Conservation (phyloP, 192 early-diverging fungal species). For the Coemansia sp. region DNA sequence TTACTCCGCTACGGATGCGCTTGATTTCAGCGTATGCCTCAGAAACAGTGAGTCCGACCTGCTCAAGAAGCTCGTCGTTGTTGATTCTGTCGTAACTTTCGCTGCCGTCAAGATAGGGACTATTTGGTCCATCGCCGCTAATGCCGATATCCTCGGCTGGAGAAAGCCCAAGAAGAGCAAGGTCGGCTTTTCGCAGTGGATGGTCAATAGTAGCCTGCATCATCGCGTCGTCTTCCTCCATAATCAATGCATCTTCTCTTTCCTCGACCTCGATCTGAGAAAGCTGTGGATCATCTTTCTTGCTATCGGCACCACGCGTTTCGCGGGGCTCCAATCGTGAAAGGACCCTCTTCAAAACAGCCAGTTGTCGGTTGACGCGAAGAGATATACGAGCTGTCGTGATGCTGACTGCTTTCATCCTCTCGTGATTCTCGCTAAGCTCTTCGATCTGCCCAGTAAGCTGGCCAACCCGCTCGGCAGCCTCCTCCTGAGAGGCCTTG, state of each 20-base stretch:
- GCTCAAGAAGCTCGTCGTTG: conserved; percentile 37
- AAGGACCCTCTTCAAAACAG: conserved; percentile 31
- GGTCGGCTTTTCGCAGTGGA: conserved; percentile 19
- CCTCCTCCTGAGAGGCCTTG: conserved; percentile 41
- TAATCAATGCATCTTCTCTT: conserved; percentile 24
- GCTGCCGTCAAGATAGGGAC: conserved; percentile 1
- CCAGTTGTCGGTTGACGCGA: conserved; percentile 38
- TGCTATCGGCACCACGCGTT: conserved; percentile 5
- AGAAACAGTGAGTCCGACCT: conserved; percentile 27
- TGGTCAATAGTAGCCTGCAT: conserved; percentile 41
- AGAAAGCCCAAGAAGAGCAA: conserved; percentile 13
- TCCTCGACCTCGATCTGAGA: conserved; percentile 23
- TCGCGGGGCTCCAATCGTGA: conserved; percentile 20
- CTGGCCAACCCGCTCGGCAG: conserved; percentile 27
- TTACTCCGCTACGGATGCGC: conserved; percentile 29
- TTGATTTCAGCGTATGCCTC: conserved; percentile 31
- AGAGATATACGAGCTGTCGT: conserved; percentile 31
- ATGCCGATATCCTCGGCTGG: background rate
- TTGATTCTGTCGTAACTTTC: conserved; percentile 9
- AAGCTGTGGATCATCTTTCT: conserved; percentile 3
- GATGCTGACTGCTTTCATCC: conserved; percentile 38
- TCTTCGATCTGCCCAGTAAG: conserved; percentile 47
- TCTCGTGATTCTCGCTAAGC: conserved; percentile 42
- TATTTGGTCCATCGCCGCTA: background rate
- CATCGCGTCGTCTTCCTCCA: conserved; percentile 46